Conservation (phyloP, 2,329 filamentous ascomycete genomes). For the Claviceps africana region DNA sequence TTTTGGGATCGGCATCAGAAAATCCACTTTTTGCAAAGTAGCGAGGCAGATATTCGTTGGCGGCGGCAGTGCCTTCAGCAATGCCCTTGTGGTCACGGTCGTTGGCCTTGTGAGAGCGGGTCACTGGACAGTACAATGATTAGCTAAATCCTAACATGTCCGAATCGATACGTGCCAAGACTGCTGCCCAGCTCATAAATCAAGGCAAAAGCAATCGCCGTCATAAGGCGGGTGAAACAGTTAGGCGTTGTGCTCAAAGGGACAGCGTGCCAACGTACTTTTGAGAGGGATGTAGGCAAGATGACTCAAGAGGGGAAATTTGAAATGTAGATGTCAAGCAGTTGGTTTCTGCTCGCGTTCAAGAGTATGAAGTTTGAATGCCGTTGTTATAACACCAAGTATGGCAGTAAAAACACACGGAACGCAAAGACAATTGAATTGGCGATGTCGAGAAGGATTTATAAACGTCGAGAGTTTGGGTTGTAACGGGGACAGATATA, state of each 20-base stretch:
- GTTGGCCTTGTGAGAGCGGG: constrained; percentile 91
- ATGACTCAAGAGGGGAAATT: neutral
- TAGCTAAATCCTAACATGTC: neutral
- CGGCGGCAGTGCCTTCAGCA: constrained; percentile 56
- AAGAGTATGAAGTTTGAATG: neutral
- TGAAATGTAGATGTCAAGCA: neutral
- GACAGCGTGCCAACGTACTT: neutral
- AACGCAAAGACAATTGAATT: neutral
- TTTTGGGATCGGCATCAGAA: constrained; percentile 70
- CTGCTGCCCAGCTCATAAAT: neutral
- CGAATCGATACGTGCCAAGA: neutral
- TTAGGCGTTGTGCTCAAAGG: too few relatives aligned
- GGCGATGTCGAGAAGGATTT: neutral
- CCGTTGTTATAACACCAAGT: neutral
- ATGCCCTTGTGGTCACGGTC: constrained; percentile 78
- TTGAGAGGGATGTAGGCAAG: neutral
- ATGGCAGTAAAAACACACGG: neutral
- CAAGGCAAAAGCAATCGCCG: neutral
- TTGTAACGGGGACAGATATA: neutral
- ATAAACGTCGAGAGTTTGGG: neutral
- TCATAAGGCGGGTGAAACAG: neutral
- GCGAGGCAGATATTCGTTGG: constrained; percentile 66
- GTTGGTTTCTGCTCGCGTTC: neutral
- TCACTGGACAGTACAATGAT: constrained; percentile 49
- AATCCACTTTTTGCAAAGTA: constrained; percentile 87